Base-by-base conservation (phyloP, 106 monocot species). In the Iris macrosiphon region DNA sequence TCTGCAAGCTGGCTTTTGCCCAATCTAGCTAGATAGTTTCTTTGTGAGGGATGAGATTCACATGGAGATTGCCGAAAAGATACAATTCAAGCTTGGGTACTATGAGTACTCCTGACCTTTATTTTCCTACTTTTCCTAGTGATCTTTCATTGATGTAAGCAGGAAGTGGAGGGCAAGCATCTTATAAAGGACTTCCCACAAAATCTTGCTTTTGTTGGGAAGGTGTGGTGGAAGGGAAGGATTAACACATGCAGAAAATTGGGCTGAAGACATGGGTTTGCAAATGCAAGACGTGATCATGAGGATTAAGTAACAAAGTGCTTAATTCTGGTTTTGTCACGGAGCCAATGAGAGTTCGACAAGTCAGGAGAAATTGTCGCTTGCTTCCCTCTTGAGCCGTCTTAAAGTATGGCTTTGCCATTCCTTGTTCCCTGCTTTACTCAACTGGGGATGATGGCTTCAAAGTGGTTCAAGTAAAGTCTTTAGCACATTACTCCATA, bases 251-350 rank as follows among this genome's bases (percentile, higher is more conserved):
- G 44, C 23, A 11, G 49, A 16, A 59, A 59, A 68, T 16, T 49
- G 29, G 40, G 25, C 68, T 19, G 25, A 48, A 68, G 59, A 68
- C 59, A 68, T 59, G 68, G 59, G 13, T 68, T 68, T 48, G n/a
- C 13, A 37, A 39, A 14, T 57, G 59, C 27, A 59, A 68, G 59
- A 68, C 45, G 68, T 68, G 59, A 49, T 40, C 47, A 59, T 50
- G 31, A 46, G 37, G 26, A 17, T 3, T 25, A 27, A 37, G 6
- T 23, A 58, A 34, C 4, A 16, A 57, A 35, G 35, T 35, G 40
- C 19, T 47, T 7, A 33, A 7, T 45, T 11, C 22, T 21, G 4
- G 4, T 41, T 41, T 41, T 41, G 41, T 21, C 20, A 4, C 22
- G 2, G 11, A 45, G 4, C 45, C 22, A 7, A 8, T 21, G 11